Evolutionary conservation across 352 stramenopile genomes (phyloP).

Genomic region (Pythium chondricola): DNA sequence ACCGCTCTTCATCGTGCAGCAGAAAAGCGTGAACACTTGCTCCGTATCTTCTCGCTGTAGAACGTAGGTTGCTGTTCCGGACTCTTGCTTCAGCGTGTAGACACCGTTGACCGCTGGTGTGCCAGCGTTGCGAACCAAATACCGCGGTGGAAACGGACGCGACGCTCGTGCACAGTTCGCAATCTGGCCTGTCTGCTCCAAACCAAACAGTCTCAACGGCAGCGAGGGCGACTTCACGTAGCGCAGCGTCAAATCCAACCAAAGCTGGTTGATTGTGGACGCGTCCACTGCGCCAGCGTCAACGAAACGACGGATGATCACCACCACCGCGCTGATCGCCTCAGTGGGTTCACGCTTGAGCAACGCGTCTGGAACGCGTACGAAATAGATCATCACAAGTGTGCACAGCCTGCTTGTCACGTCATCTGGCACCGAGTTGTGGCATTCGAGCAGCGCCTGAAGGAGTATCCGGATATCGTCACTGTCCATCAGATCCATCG

Average conservation of each 20-base stretch:
- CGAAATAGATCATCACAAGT: constrained; percentile 80
- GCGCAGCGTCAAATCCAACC: constrained; percentile 75
- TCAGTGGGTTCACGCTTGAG: constrained; percentile 86
- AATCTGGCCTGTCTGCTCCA: constrained; percentile 92
- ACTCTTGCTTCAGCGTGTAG: constrained; percentile 83
- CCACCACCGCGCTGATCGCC: constrained; percentile 68
- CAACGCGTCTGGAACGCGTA: constrained; percentile 64
- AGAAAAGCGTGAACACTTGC: constrained; percentile 92
- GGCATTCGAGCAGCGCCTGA: constrained; percentile 74
- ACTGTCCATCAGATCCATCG: constrained; percentile 45
- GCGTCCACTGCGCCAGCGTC: constrained; percentile 48
- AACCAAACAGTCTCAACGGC: constrained; percentile 91
- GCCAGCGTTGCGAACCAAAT: constrained; percentile 88
- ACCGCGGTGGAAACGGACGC: constrained; percentile 81
- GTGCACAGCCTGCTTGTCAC: constrained; percentile 64
- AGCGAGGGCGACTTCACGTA: constrained; percentile 90
- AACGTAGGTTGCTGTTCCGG: constrained; percentile 67
- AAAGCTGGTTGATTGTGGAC: constrained; percentile 60
- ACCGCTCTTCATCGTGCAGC: constrained; percentile 97
- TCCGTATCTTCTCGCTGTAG: constrained; percentile 59
- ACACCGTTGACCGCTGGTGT: constrained; percentile 89
- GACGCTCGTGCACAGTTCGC: constrained; percentile 82
- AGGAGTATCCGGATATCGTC: constrained; percentile 78
- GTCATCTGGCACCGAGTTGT: constrained; percentile 50
- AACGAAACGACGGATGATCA: constrained; percentile 73